Base-by-base conservation (phyloP, 148 eudicot species). In the Vaccinium vitisidaea region DNA sequence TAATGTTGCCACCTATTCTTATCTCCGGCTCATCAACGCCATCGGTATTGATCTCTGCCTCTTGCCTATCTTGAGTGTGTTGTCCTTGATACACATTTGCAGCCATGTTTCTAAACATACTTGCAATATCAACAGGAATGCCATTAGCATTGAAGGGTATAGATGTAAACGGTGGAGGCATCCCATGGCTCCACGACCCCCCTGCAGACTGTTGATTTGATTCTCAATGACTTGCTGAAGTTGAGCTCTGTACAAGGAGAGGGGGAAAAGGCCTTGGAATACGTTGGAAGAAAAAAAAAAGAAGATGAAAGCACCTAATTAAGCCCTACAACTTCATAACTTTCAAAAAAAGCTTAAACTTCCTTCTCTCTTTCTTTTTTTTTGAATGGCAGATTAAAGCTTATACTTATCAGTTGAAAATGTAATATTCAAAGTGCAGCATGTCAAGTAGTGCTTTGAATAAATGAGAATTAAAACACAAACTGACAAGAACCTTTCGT, bases 31-130 rank as follows among this genome's bases (percentile, higher is more conserved):
- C 92, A 77, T 88, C 85, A 55, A 67, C 71, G 15, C 88, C 79
- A 67, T 83, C 83, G 54, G 82, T 46, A 49, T 88, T 79, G 86
- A 59, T 79, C 39, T 79, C 85, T 82, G 82, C 88, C 69, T 78
- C 90, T 18, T 88, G 90, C 79, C 86, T 88, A 43, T 70, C 87
- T 83, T 79, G 90, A 82, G 86, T 75, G 70, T 86, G 84, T 49
- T 80, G 88, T 48, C 92, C 92, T 52, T 84, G 87, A 80, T 59
- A 21, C 48, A 80, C 82, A 75, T 84, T 84, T n/a, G 88, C 88
- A 76, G 88, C 80, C 90, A 93, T 88, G 83, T 93, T 93, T 89
- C 56, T 87, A 71, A 95, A 78, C 94, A 93, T 87, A 90, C 89
- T 89, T n/a, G 92, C 88, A 49, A 94, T 76, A 84, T 94, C 91